phyloP scores from a whole-genome alignment of 2,329 filamentous ascomycete genomes.

The Colletotrichum sp. region DNA sequence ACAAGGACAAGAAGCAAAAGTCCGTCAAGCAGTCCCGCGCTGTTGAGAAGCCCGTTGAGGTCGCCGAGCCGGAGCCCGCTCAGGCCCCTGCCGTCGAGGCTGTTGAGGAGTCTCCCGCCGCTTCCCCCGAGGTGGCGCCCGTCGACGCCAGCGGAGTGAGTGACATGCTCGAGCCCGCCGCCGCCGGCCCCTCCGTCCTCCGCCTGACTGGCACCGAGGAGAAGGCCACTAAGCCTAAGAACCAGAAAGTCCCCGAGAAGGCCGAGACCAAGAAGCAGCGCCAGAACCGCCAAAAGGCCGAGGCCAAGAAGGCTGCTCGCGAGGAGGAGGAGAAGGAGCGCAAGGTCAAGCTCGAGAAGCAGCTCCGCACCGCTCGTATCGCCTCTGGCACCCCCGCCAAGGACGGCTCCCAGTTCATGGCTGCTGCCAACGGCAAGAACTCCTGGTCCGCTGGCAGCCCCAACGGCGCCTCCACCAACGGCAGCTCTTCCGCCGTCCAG shows the following conservation, averaged over 20 bases:
- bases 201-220: slow-evolving; percentile 73
- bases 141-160: slow-evolving; percentile 73
- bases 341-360: slow-evolving; percentile 78
- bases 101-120: slow-evolving; percentile 67
- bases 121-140: slow-evolving; percentile 67
- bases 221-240: slow-evolving; percentile 68
- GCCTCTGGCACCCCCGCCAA: slow-evolving; percentile 83
- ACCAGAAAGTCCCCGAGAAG: slow-evolving; percentile 66
- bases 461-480: slow-evolving; percentile 37
- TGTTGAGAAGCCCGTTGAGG: slow-evolving; percentile 53
- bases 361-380: slow-evolving; percentile 80
- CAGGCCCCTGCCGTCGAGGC: slow-evolving; percentile 72
- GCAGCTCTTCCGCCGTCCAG: slow-evolving; percentile 37
- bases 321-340: slow-evolving; percentile 82
- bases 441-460: slow-evolving; percentile 47
- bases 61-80: slow-evolving; percentile 65
- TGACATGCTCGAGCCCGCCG: slow-evolving; percentile 86
- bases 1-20: slow-evolving; percentile 70
- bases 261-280: slow-evolving; percentile 93
- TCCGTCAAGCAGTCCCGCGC: slow-evolving; percentile 73
- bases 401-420: slow-evolving; percentile 71
- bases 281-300: slow-evolving; percentile 88
- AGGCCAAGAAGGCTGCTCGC: slow-evolving; percentile 75
- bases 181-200: slow-evolving; percentile 74
- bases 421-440: slow-evolving; percentile 43